Conservation (phyloP, 2,329 filamentous ascomycete genomes). For the Pseudodiploospora longispora region DNA sequence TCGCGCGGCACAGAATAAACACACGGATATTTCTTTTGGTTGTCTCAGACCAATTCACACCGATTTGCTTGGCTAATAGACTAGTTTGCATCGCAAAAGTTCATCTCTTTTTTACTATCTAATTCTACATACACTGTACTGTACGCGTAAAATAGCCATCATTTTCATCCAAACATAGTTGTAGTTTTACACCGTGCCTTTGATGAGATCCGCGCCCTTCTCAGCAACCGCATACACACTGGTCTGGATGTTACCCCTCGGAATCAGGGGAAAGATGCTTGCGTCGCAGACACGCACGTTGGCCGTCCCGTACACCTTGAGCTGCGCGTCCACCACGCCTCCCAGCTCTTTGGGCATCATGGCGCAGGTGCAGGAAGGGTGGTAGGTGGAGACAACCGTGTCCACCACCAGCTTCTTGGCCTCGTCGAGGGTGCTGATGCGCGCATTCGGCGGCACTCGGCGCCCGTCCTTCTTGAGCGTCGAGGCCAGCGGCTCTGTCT, state of each 20-base stretch:
- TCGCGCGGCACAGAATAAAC: too few relatives aligned
- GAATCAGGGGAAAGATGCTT: slow-evolving; percentile 36
- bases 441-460: slow-evolving; percentile 10
- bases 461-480: slow-evolving; percentile 30
- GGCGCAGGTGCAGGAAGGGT: slow-evolving; percentile 41
- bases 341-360: slow-evolving; percentile 38
- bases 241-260: slow-evolving; percentile 25
- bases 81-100: too few relatives aligned
- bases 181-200: slow-evolving; percentile 5
- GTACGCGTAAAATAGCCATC: neutral
- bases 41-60: too few relatives aligned
- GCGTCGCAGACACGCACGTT: slow-evolving; percentile 39
- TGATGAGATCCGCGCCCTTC: slow-evolving; percentile 31
- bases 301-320: slow-evolving; percentile 35
- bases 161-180: neutral
- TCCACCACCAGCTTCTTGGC: slow-evolving; percentile 28
- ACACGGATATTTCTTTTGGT: too few relatives aligned
- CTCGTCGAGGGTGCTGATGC: slow-evolving; percentile 22
- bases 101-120: too few relatives aligned
- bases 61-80: too few relatives aligned
- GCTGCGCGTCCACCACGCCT: slow-evolving; percentile 35
- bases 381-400: slow-evolving; percentile 31
- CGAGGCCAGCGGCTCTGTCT: slow-evolving; percentile 28
- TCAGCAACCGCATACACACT: slow-evolving; percentile 26
- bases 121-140: too few relatives aligned